Evolutionary conservation across 2,329 filamentous ascomycete genomes (phyloP), one percentile per base, ranked within the genome.

Genomic region (Aspergillus viridinutans): DNA sequence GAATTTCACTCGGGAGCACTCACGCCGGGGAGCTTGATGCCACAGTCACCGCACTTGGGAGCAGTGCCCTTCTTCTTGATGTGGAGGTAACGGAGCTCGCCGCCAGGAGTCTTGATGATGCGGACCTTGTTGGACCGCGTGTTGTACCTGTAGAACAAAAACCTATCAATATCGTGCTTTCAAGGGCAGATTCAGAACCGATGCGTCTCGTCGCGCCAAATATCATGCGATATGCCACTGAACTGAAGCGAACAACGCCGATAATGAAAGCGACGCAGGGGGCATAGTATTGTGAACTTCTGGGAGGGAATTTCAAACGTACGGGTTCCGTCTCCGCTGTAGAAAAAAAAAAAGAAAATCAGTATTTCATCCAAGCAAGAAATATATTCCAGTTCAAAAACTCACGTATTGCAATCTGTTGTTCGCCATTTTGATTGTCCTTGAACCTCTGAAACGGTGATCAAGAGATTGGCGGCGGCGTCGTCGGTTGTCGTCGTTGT

Each of bases 41-140:
- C 94, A 78, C 95, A 99, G 86, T 99, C 94, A 86, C 95, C 90
- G 79, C 94, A 99, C 86, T 99, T 99, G 77, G 94, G 94, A 67
- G 92, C 90, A 78, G 92, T 96, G 72, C 92, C 94, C 80, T 88
- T 90, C 91, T 99, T 99, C 90, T 97, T 97, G 85, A 97, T 92
- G 89, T 99, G 93, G 73, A 97, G 90, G 78, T 96, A 88, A 79
- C 94, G 88, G 75, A 96, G 88, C 79, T 93, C 86, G 79, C 94
- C 94, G 80, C 94, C 95, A 70, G 95, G 94, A 69, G 94, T 99
- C 87, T 94, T 94, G 81, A 96, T 80, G 75, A 95, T 85, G 78
- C 94, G 90, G 79, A 94, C 93, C 82, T 92, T 91, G 90, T 99
- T 97, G 80, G 90, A 96, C 78, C 84, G 84, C 79, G 93, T 97